A percentile compares a stretch with the other conserved stretches of the same genome.
Conservation (phyloP, 257 asterid species). For the Solanum pinnatisectum region DNA sequence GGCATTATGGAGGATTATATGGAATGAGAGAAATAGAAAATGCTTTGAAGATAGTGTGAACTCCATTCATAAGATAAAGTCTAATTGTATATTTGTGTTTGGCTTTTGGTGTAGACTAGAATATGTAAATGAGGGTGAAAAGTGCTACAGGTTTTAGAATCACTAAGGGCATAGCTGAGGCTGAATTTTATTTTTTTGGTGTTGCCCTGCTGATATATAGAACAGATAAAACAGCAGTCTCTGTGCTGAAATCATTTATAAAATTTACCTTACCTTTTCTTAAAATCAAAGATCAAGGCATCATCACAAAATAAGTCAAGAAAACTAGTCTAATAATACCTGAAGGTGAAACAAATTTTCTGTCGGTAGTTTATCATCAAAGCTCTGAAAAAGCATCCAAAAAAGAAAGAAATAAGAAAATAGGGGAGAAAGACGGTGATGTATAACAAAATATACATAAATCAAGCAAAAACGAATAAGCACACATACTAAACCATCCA, state of each 20-base stretch:
- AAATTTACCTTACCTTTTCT: neutral
- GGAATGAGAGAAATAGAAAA: neutral
- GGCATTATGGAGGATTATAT: neutral
- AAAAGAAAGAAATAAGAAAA: conserved; percentile 6
- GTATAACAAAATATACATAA: neutral
- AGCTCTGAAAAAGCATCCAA: conserved; percentile 44
- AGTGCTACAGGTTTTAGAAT: neutral
- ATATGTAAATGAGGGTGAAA: neutral
- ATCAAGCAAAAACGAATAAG: conserved; percentile 5
- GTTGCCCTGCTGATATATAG: neutral
- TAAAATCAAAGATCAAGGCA: neutral
- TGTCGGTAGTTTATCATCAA: conserved; percentile 84
- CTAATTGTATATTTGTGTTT: neutral
- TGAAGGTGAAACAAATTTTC: conserved; percentile 88
- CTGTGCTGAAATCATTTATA: neutral
- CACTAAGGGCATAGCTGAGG: neutral
- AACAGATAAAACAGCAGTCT: neutral
- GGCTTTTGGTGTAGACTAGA: neutral
- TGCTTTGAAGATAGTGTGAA: neutral
- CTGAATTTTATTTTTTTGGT: neutral
- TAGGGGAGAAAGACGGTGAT: neutral
- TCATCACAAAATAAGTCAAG: neutral
- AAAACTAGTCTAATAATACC: conserved; percentile 31
- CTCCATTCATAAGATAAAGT: neutral
- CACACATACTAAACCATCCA: conserved; percentile 61